Base-by-base conservation (phyloP, 371 early-diverging fungal genomes). In the Mortierella sp. region DNA sequence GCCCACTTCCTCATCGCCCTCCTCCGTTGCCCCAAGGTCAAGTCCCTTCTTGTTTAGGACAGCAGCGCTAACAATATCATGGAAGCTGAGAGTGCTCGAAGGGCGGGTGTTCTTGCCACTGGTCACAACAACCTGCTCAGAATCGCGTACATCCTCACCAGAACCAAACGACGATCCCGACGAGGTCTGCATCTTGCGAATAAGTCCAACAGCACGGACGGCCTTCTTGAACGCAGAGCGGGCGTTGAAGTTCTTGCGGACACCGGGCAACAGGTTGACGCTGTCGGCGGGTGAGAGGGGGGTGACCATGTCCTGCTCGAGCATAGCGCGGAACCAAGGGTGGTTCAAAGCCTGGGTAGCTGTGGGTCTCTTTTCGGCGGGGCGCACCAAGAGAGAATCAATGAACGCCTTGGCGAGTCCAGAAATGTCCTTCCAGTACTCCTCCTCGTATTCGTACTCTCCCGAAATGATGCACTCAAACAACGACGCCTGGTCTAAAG, bases 221-320 rank as follows among this genome's bases (percentile, higher is more conserved):
- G 95, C 95, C 72, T 92, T 92, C 80, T 92, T 94, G 89, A 95
- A 93, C 1, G 93, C 93, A 35, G 90, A 89, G 75, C 93, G 93
- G 21, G 96, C 96, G 78, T 96, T 95, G 84, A 96, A 96, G 90
- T 96, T 96, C 88, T 94, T 91, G 49, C 92, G 92, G 65, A 97
- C 92, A 56, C 89, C 91, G 43, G 96, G 96, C 85, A 96, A 88
- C 79, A 97, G 84, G 82, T 95, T 90, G 76, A 88, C 81, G 29
- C 74, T 79, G 55, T 87, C 77, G 10, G 84, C 77, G 21, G 84
- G 81, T 16, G 82, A 87, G 29, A 78, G 70, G 27, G 88, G 89
- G 29, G 89, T 70, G 48, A 83, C 70, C 89, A 88, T 71, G 56
- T 87, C 71, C 56, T 78, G 75, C 70, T 88, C 83, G 82, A 89